These are phyloP conservation scores for Epichloe bromicola DNA, from an alignment of 2,329 filamentous ascomycete genomes.

Conservation along the genomic window DNA sequence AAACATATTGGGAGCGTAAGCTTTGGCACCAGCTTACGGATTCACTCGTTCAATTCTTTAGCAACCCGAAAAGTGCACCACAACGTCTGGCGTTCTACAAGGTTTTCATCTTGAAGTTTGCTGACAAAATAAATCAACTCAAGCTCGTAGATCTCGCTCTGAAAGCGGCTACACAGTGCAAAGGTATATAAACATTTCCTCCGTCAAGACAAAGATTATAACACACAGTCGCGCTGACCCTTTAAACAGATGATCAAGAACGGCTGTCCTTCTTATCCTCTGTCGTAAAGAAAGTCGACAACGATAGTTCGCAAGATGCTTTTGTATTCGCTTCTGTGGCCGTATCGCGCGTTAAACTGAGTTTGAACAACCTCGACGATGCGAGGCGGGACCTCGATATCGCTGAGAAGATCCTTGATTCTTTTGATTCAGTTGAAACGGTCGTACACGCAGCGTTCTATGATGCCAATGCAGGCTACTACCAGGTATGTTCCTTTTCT, in stretches of 20 bases:
- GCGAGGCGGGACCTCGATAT: slow-evolving; percentile 77
- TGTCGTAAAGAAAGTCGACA: slow-evolving; percentile 79
- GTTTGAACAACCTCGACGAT: slow-evolving; percentile 65
- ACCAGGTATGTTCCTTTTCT: slow-evolving; percentile 42
- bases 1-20: slow-evolving; percentile 96
- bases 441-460: slow-evolving; percentile 96
- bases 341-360: slow-evolving; percentile 75
- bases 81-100: slow-evolving; percentile 88
- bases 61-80: slow-evolving; percentile 61
- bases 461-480: slow-evolving; percentile 87
- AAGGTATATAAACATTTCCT: slow-evolving; percentile 35
- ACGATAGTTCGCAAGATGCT: slow-evolving; percentile 86
- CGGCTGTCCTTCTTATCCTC: slow-evolving; percentile 73
- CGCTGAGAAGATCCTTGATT: slow-evolving; percentile 77
- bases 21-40: slow-evolving; percentile 98
- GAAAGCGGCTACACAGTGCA: slow-evolving; percentile 74
- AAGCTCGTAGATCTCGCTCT: slow-evolving; percentile 88
- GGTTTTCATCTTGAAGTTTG: slow-evolving; percentile 88
- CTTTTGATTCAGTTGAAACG: slow-evolving; percentile 89
- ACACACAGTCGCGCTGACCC: slow-evolving; percentile 1
- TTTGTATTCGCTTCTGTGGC: slow-evolving; percentile 89
- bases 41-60: slow-evolving; percentile 77
- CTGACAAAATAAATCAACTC: slow-evolving; percentile 97
- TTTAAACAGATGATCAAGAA: slow-evolving; percentile 63
- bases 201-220: background rate